Evolutionary conservation across 176 grass and related monocot species (phyloP).

Genomic region (Luzula sylvatica): DNA sequence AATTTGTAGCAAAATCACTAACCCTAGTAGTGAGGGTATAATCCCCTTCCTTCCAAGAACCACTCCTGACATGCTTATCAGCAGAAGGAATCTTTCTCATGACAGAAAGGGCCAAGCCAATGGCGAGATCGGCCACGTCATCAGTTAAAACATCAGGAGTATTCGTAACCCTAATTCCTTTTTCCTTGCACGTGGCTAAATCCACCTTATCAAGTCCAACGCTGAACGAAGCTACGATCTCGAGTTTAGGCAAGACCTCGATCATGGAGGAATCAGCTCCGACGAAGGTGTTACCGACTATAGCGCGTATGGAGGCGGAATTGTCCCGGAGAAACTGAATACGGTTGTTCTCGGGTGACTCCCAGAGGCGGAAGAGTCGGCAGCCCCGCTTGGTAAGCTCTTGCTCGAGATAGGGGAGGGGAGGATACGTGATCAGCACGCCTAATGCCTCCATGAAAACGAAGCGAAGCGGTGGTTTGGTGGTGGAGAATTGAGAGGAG

Average conservation of each 20-base stretch:
- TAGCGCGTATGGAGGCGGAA: slow-evolving; percentile 51
- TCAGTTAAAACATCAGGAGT: slow-evolving; percentile 98
- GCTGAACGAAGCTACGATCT: slow-evolving; percentile 92
- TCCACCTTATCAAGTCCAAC: slow-evolving; percentile 89
- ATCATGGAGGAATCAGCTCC: slow-evolving; percentile 54
- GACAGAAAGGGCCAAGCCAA: slow-evolving; percentile 56
- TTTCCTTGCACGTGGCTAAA: slow-evolving; percentile 57
- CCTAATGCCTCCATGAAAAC: slow-evolving; percentile 52
- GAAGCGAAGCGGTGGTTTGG: background rate
- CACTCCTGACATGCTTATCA: slow-evolving; percentile 63
- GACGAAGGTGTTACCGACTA: slow-evolving; percentile 36
- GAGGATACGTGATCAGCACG: slow-evolving; percentile 48
- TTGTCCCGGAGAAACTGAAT: slow-evolving; percentile 42
- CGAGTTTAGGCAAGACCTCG: slow-evolving; percentile 57
- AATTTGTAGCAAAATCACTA: background rate
- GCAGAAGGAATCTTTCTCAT: slow-evolving; percentile 51
- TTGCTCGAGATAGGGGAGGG: slow-evolving; percentile 68
- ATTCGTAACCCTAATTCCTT: slow-evolving; percentile 78
- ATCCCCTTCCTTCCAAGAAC: slow-evolving; percentile 49
- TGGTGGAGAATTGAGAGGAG: background rate
- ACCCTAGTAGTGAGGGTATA: slow-evolving; percentile 63
- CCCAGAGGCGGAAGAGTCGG: slow-evolving; percentile 72
- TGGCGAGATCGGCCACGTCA: slow-evolving; percentile 85
- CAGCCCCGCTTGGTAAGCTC: slow-evolving; percentile 49
- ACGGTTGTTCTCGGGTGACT: slow-evolving; percentile 27